Conservation (phyloP, 2,329 filamentous ascomycete species). For the Mycocentrospora acerina region DNA sequence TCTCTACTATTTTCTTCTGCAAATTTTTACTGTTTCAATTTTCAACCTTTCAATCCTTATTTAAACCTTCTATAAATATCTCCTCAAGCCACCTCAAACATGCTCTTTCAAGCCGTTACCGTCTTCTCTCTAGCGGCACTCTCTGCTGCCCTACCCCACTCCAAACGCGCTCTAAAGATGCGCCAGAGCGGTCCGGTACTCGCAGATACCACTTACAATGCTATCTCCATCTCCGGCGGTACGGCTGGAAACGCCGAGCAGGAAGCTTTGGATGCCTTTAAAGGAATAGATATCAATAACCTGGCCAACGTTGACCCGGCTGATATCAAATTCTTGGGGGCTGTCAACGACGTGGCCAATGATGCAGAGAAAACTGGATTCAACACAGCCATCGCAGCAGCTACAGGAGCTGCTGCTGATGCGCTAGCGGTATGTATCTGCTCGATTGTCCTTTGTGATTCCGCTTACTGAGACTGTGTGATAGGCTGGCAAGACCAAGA, state of each 20-base stretch:
- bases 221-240: constrained; percentile 55
- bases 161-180: constrained; percentile 19
- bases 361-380: constrained; percentile 56
- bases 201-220: constrained; percentile 34
- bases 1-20: constrained; percentile 8
- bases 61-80: constrained; percentile 1
- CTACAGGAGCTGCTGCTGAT: constrained; percentile 46
- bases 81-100: too few relatives aligned
- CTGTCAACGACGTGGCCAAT: constrained; percentile 57
- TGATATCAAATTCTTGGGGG: constrained; percentile 55
- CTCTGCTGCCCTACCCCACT: constrained; percentile 25
- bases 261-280: constrained; percentile 58
- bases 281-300: constrained; percentile 51
- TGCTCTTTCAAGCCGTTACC: constrained; percentile 32
- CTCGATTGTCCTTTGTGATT: too few relatives aligned
- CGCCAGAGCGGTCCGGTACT: constrained; percentile 28
- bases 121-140: constrained; percentile 31
- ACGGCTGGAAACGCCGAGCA: constrained; percentile 55
- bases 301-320: constrained; percentile 50
- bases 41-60: constrained; percentile 4
- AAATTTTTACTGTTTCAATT: constrained; percentile 31
- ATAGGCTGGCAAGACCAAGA: constrained; percentile 60
- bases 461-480: not conserved
- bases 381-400: constrained; percentile 56
- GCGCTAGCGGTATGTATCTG: constrained; percentile 42